Percentiles rank a stretch among this genome's conserved stretches.
Evolutionary conservation across 108 stramenopile genomes (phyloP).

Genomic region (Cyclotella sp.): DNA sequence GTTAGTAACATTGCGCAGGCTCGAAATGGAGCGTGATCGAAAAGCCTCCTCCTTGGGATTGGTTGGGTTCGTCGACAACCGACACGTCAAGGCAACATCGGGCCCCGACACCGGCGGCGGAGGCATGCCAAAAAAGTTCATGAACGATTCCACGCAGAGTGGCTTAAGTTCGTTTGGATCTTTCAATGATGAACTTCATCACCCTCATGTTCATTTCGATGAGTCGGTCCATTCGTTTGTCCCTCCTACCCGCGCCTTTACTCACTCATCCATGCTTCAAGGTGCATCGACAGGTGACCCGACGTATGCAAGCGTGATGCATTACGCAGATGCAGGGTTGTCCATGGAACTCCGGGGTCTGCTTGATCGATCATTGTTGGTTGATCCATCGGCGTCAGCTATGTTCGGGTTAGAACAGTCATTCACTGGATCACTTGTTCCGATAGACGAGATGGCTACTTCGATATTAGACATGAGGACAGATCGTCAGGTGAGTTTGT

Average conservation of each 20-base stretch:
- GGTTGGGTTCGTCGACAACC: conserved; percentile 35
- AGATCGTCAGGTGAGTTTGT: conserved; percentile 31
- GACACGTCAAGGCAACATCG: conserved; percentile 33
- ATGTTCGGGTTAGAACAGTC: conserved; percentile 36
- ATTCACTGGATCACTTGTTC: conserved; percentile 48
- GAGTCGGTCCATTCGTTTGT: conserved; percentile 46
- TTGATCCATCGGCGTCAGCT: conserved; percentile 32
- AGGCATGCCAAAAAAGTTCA: conserved; percentile 13
- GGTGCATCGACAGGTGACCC: neutral
- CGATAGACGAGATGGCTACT: conserved; percentile 33
- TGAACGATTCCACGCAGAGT: conserved; percentile 19
- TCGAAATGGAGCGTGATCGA: conserved; percentile 59
- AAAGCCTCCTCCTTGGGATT: conserved; percentile 10
- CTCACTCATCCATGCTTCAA: conserved; percentile 29
- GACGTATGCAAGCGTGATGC: conserved; percentile 45
- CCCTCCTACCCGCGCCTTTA: conserved; percentile 47
- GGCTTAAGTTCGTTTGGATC: conserved; percentile 31
- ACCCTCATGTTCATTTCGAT: conserved; percentile 37
- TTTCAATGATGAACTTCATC: conserved; percentile 26
- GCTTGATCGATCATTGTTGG: conserved; percentile 50
- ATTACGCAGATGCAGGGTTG: conserved; percentile 57
- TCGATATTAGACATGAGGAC: conserved; percentile 36
- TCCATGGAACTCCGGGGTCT: conserved; percentile 57
- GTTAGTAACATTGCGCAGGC: conserved; percentile 65
- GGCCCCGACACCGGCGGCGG: conserved; percentile 56